Evolutionary conservation across 2,329 filamentous ascomycete species (phyloP), one percentile per base, ranked within the genome.

Genomic region (Huntiella omanensis): DNA sequence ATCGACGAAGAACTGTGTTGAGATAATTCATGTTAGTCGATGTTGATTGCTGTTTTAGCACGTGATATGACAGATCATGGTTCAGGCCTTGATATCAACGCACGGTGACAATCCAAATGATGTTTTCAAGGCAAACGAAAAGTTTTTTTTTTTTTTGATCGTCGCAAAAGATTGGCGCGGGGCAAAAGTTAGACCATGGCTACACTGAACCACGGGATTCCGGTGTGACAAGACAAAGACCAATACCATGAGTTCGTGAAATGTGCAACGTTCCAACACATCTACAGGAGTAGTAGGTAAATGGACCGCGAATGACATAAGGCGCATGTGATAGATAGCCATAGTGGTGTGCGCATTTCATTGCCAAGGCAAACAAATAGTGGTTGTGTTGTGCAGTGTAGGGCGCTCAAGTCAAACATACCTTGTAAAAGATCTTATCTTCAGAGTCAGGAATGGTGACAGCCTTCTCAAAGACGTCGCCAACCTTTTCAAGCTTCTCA

Each of bases 381-480:
- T 16, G 33, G 34, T 33, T 33, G 43, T n/a, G 33, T 28, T 7
- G 22, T 28, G 22, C 6, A 28, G 8, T 28, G 8, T 16, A 32
- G 35, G 41, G 28, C 5, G 39, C 33, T 11, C 22, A 28, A 7
- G 22, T 28, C 35, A 48, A 49, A 66, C 69, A 54, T 68, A 94
- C 88, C 84, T 98, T 98, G 77, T 95, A 98, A 59, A 80, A 78
- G 55, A 93, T 80, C 66, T 91, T 94, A 52, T 78, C 67, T 42
- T 68, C 65, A 12, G 68, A 64, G 47, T 74, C 67, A 43, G 80
- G 68, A 33, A 96, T 69, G 45, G 74, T 67, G 50, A 98, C 85
- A 33, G 75, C 75, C 69, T 94, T 94, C 63, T 81, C 70, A 62
- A 92, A 93, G 55, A 71, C 56, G 52, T 76, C 68, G 58, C 73